A percentile compares a stretch with the other conserved stretches of the same genome.
phyloP scores from a whole-genome alignment of 768 basidiomycete species.

The Trametes coccinea region DNA sequence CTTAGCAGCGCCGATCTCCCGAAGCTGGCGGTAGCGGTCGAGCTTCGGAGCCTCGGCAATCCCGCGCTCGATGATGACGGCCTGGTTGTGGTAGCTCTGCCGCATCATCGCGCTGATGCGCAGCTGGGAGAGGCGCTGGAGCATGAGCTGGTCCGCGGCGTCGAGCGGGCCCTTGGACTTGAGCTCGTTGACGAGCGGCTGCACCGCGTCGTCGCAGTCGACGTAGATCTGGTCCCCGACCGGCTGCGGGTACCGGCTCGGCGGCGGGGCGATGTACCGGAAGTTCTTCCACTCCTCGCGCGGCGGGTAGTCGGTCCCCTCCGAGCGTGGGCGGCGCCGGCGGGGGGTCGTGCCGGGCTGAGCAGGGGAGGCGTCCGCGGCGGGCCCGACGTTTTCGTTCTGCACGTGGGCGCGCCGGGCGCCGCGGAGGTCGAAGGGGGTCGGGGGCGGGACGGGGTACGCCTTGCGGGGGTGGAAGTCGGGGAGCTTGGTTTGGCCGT shows the following conservation, averaged over 20 bases:
- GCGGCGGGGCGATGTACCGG: slow-evolving; percentile 2
- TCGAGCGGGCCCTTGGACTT: slow-evolving; percentile 1
- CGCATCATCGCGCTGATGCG: slow-evolving; percentile 8
- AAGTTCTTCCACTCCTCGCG: not conserved
- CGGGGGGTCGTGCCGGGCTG: not conserved
- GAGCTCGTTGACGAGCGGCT: slow-evolving; percentile 13
- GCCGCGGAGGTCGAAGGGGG: slow-evolving; percentile 3
- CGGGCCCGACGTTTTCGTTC: slow-evolving; percentile 2
- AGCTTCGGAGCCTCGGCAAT: not conserved
- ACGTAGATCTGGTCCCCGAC: slow-evolving; percentile 9
- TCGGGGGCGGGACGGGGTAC: slow-evolving; percentile 3
- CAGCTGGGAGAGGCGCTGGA: slow-evolving; percentile 1
- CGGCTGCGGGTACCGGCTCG: not conserved
- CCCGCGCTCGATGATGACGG: slow-evolving; percentile 5
- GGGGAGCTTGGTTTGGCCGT: slow-evolving; percentile 7
- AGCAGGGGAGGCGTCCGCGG: not conserved
- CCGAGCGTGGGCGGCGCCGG: not conserved
- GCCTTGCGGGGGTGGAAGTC: slow-evolving; percentile 12
- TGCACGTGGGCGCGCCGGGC: slow-evolving; percentile 1
- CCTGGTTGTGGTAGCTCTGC: slow-evolving; percentile 11
- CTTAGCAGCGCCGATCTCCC: not conserved
- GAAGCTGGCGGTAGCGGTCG: not conserved
- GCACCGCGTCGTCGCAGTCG: slow-evolving; percentile 1
- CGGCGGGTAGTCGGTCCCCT: slow-evolving; percentile 6
- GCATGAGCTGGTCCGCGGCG: slow-evolving; percentile 2